Percentiles rank a stretch among this genome's conserved stretches.
Evolutionary conservation across 768 basidiomycete species (phyloP).

Genomic region (Calvatia gigantea): DNA sequence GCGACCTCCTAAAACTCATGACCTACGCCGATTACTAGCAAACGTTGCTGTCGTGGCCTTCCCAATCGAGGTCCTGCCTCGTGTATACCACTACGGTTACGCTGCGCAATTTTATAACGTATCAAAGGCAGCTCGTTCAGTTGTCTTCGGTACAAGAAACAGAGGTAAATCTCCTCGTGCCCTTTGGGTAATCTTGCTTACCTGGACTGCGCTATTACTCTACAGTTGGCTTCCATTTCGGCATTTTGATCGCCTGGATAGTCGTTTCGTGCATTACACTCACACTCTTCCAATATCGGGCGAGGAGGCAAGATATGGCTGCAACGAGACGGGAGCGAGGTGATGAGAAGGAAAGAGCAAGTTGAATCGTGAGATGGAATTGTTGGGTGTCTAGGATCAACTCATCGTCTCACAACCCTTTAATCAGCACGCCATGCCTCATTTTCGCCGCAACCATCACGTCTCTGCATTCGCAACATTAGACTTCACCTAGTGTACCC

Average conservation of each 20-base stretch:
- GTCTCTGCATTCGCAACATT: no score
- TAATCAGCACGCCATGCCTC: no score
- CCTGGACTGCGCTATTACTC: no score
- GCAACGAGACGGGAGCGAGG: not conserved
- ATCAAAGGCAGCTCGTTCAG: slow-evolving; percentile 46
- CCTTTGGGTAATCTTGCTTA: not conserved
- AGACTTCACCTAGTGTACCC: no score
- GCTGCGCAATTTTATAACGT: slow-evolving; percentile 65
- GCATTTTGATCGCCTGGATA: slow-evolving; percentile 54
- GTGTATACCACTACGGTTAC: slow-evolving; percentile 56
- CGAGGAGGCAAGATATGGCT: slow-evolving; percentile 20
- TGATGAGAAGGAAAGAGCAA: not conserved
- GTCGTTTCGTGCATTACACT: slow-evolving; percentile 52
- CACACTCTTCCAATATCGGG: slow-evolving; percentile 44
- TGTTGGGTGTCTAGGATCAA: not conserved
- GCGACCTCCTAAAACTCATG: not conserved
- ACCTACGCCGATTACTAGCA: slow-evolving; percentile 23
- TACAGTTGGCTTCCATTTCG: slow-evolving; percentile 61
- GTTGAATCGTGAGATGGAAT: no score
- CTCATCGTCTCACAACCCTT: slow-evolving; percentile 17
- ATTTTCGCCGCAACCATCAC: no score
- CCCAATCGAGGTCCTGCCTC: slow-evolving; percentile 51
- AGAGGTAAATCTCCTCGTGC: slow-evolving; percentile 32
- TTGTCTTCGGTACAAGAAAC: slow-evolving; percentile 60
- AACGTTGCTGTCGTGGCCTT: slow-evolving; percentile 57